Evolutionary conservation across 2,329 filamentous ascomycete species (phyloP), one percentile per base, ranked within the genome.

Genomic region (Lachnellula occidentalis): DNA sequence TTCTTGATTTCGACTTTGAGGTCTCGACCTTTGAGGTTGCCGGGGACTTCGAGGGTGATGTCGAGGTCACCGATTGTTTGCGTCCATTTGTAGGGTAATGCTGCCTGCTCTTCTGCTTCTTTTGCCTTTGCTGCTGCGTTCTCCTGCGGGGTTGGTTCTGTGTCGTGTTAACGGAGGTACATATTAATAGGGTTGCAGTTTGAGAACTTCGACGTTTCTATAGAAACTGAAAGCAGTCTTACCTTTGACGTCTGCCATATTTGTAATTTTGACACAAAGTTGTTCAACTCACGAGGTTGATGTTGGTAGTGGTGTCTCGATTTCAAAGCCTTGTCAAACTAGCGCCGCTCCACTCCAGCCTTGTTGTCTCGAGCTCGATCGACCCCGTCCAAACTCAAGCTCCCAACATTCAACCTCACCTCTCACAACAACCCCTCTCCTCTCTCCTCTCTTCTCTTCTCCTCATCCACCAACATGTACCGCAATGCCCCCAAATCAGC

Each of bases 41-140:
- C 87, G 0, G 92, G 87, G 1, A 99, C 83, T 27, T 81, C 76
- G 56, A 95, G 80, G 49, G 80, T 86, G 66, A 97, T 75, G 69
- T 96, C 90, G 57, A 96, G 76, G 69, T 97, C 94, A 64, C 79
- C 80, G 70, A 99, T 96, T 22, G 88, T 92, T 75, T 99, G 94
- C 11, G 82, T 88, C 94, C 94, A 99, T 76, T 95, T 94, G 84
- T 99, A 99, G 1, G 94, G 94, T 42, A 99, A 85, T 22, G 86
- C 82, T 42, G 85, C 87, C 77, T 99, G 94, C 75, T 99, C 94
- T 65, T 86, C 87, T 54, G 81, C 78, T 75, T 99, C 91, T 70
- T 86, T 85, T 58, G 83, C 86, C 61, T 76, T 77, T 55, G 80
- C 78, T 19, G 81, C 81, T 11, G 78, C 82, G 62, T 79, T 81